phyloP scores from a whole-genome alignment of 768 basidiomycete genomes.

The Collybia mongolica region DNA sequence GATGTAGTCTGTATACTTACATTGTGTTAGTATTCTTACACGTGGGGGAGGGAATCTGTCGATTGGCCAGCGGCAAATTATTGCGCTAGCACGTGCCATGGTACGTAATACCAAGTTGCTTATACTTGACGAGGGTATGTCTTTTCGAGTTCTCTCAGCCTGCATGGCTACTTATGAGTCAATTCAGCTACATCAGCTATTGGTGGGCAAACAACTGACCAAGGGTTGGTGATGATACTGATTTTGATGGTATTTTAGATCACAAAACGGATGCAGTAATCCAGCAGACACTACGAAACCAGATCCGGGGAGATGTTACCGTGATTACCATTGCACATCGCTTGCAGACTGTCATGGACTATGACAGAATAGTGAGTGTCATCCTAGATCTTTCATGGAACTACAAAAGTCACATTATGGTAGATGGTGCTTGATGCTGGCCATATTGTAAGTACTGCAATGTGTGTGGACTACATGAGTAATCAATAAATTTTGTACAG shows the following conservation, averaged over 20 bases:
- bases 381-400: constrained; percentile 5
- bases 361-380: constrained; percentile 48
- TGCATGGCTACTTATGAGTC: not conserved
- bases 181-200: too few relatives aligned
- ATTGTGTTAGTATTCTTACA: constrained; percentile 27
- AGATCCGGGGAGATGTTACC: constrained; percentile 59
- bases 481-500: constrained; percentile 10
- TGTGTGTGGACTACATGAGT: not conserved
- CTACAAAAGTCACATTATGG: not conserved
- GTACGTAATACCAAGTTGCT: constrained; percentile 57
- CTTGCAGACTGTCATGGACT: constrained; percentile 67
- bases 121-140: constrained; percentile 58
- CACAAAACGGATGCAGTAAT: constrained; percentile 68
- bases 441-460: constrained; percentile 38
- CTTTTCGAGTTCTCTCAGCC: not conserved
- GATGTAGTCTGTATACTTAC: too few relatives aligned
- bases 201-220: too few relatives aligned
- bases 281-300: constrained; percentile 64
- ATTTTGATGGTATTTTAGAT: constrained; percentile 26
- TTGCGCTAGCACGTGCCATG: constrained; percentile 64
- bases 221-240: too few relatives aligned
- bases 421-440: constrained; percentile 56
- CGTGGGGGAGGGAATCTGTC: constrained; percentile 73
- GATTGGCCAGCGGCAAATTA: constrained; percentile 72
- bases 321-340: constrained; percentile 71